Base-by-base conservation (phyloP, 169 alveolate genomes). In the Babesia gibsoni region DNA sequence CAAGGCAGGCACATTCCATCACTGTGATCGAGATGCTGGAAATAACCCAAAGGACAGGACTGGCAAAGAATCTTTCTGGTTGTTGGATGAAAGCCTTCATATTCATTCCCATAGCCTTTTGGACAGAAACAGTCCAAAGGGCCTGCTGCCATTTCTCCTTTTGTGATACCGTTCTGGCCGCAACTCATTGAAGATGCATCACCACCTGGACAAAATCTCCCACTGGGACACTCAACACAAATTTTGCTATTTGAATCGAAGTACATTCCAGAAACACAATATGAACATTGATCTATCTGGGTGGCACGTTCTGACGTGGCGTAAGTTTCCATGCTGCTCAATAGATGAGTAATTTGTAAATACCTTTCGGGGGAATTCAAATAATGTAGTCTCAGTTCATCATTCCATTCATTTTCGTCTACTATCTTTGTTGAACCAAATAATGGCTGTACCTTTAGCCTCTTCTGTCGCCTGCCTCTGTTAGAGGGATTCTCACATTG, bases 1-100 rank as follows among this genome's bases (percentile, higher is more conserved):
- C 93, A 88, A 39, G 93, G 91, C 39, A 88, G 48, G 27, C 93
- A 88, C 39, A 74, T 72, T 32, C 70, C 66, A 53, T 72, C 84
- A 20, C 50, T 74, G n/a, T 54, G 59, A 18, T 68, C 67, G 39
- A 84, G 50, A 49, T 78, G 90, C 64, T 88, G 93, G 65, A 88
- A 88, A 10, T 78, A 69, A 23, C 88, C 88, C 14, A 52, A 67
- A 22, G 84, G 84, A 54, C 93, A 88, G 30, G 73, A 86, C 10
- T 53, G 67, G 61, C 93, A 88, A 23, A 57, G 59, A 35, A 83
- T 53, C 27, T 67, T 27, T 32, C 73, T 65, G 29, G 56, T 63
- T 27, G 72, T 79, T 16, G 82, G 84, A 27, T 80, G 67, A 10
- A 87, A 53, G 33, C 72, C 59, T 35, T 36, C 67, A 22, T 59